Evolutionary conservation across 495 filamentous ascomycete species (phyloP).

Genomic region (Xylaria longipes): DNA sequence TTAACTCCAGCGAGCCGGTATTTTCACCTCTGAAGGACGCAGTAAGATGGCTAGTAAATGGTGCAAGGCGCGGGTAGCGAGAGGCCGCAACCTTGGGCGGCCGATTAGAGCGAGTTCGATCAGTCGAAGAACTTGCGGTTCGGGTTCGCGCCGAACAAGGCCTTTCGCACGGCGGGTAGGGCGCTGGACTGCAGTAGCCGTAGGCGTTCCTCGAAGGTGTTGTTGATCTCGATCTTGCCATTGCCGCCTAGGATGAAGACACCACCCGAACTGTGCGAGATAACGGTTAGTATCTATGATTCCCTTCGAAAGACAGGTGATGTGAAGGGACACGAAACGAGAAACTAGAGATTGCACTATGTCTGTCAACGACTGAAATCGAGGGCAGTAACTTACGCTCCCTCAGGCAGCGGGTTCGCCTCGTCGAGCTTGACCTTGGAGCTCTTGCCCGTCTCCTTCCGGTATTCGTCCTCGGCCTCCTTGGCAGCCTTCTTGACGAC

Average conservation of each 20-base stretch:
- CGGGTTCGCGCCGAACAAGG: constrained; percentile 87
- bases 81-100: neutral
- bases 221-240: constrained; percentile 98
- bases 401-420: constrained; percentile 78
- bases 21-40: neutral
- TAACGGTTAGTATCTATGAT: neutral
- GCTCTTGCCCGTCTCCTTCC: constrained; percentile 71
- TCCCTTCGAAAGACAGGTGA: neutral
- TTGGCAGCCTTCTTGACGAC: constrained; percentile 75
- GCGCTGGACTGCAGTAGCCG: constrained; percentile 82
- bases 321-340: neutral
- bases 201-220: constrained; percentile 93
- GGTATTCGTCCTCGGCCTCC: constrained; percentile 78
- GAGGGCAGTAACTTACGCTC: constrained; percentile 68
- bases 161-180: constrained; percentile 82
- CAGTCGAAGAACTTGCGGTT: constrained; percentile 96
- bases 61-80: neutral
- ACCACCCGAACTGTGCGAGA: constrained; percentile 73
- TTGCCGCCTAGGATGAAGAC: constrained; percentile 77
- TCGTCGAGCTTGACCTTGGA: constrained; percentile 73
- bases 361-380: neutral
- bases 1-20: constrained; percentile 10
- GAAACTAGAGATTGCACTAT: neutral
- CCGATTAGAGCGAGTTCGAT: constrained; percentile 27
- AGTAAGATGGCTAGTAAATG: neutral